Conservation (phyloP, 257 asterid genomes). For the Solanum rostratum region DNA sequence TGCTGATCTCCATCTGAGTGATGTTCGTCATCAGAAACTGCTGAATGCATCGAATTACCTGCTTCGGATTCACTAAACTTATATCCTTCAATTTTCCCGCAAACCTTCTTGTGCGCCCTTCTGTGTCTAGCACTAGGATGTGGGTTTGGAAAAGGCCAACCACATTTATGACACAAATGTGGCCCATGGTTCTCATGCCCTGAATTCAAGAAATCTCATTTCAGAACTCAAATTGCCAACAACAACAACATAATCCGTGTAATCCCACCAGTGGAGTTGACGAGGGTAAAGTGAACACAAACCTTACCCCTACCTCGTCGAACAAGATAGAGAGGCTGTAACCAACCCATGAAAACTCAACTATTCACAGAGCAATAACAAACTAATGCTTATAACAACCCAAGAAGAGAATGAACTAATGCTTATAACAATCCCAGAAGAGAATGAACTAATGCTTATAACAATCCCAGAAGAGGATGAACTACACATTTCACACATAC, state of each 20-base stretch:
- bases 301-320: not conserved
- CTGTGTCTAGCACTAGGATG: constrained; percentile 89
- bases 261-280: not conserved
- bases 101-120: constrained; percentile 73
- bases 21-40: constrained; percentile 45
- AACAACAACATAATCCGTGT: not conserved
- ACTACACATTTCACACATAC: not conserved
- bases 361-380: not conserved
- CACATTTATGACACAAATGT: constrained; percentile 70
- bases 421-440: no score
- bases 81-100: constrained; percentile 81
- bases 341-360: not conserved
- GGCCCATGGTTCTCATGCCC: constrained; percentile 52
- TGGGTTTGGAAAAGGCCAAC: constrained; percentile 91
- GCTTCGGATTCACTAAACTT: constrained; percentile 22
- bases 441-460: not conserved
- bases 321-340: not conserved
- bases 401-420: no score
- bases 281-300: not conserved
- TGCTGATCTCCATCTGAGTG: constrained; percentile 41
- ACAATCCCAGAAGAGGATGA: not conserved
- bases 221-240: not conserved
- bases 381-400: no score
- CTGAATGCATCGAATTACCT: constrained; percentile 13
- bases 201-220: constrained; percentile 22